A percentile compares a stretch with the other conserved stretches of the same genome.
phyloP scores from a whole-genome alignment of 805 yeast species.

The Kuraishia cidri region DNA sequence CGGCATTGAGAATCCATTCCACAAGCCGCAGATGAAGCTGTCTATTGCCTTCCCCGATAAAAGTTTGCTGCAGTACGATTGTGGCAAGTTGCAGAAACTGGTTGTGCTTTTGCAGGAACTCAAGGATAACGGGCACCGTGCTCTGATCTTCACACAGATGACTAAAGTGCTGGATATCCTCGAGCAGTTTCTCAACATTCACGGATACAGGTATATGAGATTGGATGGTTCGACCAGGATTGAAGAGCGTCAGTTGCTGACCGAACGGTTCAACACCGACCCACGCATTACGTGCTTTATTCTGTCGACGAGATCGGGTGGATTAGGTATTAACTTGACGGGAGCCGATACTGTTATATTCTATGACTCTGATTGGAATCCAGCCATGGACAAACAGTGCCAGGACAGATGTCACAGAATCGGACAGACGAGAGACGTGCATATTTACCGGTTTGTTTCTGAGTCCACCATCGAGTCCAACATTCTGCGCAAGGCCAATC shows the following conservation, averaged over 20 bases:
- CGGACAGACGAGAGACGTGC: conserved; percentile 97
- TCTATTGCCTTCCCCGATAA: conserved; percentile 97
- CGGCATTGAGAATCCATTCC: conserved; percentile 45
- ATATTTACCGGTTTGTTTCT: conserved; percentile 90
- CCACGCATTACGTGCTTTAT: conserved; percentile 83
- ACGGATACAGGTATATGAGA: conserved; percentile 91
- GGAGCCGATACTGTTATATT: conserved; percentile 99
- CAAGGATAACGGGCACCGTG: conserved; percentile 85
- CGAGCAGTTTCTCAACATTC: conserved; percentile 88
- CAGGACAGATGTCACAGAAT: conserved; percentile 99
- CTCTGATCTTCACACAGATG: conserved; percentile 96
- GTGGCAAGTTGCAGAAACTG: conserved; percentile 89
- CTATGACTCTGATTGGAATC: conserved; percentile 99
- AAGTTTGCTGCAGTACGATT: conserved; percentile 83
- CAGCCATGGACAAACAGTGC: conserved; percentile 99
- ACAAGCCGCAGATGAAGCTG: conserved; percentile 74
- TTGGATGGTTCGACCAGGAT: conserved; percentile 96
- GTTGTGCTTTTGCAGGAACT: conserved; percentile 69
- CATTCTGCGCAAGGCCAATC: conserved; percentile 88
- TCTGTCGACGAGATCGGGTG: conserved; percentile 94
- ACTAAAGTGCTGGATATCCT: conserved; percentile 89
- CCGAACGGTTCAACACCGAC: conserved; percentile 89
- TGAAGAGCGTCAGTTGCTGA: conserved; percentile 90
- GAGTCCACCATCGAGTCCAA: conserved; percentile 96
- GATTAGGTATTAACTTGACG: conserved; percentile 92